phyloP scores from a whole-genome alignment of 2,329 filamentous ascomycete genomes.

The Endocalyx cinctus region DNA sequence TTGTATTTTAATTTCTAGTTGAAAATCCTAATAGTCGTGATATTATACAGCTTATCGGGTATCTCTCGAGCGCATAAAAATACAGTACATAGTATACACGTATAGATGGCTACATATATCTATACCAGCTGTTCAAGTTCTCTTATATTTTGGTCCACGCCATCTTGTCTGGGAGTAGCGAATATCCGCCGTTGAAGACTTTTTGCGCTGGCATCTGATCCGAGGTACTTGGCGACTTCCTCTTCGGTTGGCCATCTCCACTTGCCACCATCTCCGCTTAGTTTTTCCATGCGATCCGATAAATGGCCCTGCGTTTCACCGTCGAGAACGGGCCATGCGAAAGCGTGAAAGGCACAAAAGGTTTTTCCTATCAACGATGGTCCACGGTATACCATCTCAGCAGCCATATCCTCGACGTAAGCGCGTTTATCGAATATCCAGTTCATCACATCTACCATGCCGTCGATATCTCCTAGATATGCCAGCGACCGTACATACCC shows the following conservation, averaged over 20 bases:
- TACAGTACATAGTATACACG: too few species aligned
- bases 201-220: constrained; percentile 13
- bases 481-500: constrained; percentile 61
- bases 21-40: too few species aligned
- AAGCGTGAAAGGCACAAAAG: constrained; percentile 44
- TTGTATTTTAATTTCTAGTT: too few species aligned
- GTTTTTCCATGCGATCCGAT: constrained; percentile 12
- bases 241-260: constrained; percentile 27
- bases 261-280: constrained; percentile 5
- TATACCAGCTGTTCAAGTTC: too few species aligned
- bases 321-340: constrained; percentile 39
- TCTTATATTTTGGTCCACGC: too few species aligned
- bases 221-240: constrained; percentile 22
- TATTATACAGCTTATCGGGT: too few species aligned
- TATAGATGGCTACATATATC: too few species aligned
- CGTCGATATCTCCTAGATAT: constrained; percentile 53
- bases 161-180: constrained; percentile 3
- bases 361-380: constrained; percentile 27
- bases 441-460: constrained; percentile 50
- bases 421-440: constrained; percentile 52
- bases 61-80: too few species aligned
- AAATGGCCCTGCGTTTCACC: constrained; percentile 16
- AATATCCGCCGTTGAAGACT: constrained; percentile 14
- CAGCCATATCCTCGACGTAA: constrained; percentile 30
- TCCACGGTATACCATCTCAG: constrained; percentile 24